Conservation (phyloP, 1,139 yeast genomes). For the Candida sp. region DNA sequence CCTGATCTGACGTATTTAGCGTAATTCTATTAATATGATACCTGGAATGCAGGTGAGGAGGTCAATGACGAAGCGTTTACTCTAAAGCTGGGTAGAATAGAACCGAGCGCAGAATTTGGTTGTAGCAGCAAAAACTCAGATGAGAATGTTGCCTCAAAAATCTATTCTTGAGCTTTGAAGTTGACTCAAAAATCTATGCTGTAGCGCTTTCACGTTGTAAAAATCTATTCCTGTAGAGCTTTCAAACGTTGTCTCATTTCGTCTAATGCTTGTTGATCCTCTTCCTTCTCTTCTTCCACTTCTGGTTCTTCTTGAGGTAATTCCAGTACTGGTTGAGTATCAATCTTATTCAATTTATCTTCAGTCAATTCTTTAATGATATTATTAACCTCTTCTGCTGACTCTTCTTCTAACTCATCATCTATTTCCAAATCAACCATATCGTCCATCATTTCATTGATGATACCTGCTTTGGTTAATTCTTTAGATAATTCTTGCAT, state of each 20-base stretch:
- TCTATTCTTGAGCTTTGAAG: too few species aligned
- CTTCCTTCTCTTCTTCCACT: constrained; percentile 44
- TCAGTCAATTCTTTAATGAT: constrained; percentile 43
- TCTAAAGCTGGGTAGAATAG: too few species aligned
- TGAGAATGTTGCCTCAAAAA: too few species aligned
- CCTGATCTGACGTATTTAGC: too few species aligned
- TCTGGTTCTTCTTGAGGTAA: constrained; percentile 14
- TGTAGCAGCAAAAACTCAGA: too few species aligned
- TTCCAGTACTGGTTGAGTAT: constrained; percentile 34
- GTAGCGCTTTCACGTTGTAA: not conserved
- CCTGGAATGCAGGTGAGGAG: too few species aligned
- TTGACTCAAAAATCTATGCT: too few species aligned
- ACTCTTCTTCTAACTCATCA: constrained; percentile 64
- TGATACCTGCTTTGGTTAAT: constrained; percentile 86
- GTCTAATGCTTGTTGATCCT: constrained; percentile 69
- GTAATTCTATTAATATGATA: too few species aligned
- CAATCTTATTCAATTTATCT: constrained; percentile 41
- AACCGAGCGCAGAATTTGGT: too few species aligned
- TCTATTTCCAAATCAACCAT: constrained; percentile 65
- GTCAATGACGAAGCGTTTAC: too few species aligned
- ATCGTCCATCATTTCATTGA: constrained; percentile 95
- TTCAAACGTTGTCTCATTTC: constrained; percentile 87
- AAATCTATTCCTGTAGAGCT: constrained; percentile 68
- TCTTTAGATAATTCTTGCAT: constrained; percentile 89
- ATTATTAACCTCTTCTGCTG: constrained; percentile 65